A percentile compares a stretch with the other conserved stretches of the same genome.
Evolutionary conservation across 441 rosid genomes (phyloP).

Genomic region (Kokia cookei): DNA sequence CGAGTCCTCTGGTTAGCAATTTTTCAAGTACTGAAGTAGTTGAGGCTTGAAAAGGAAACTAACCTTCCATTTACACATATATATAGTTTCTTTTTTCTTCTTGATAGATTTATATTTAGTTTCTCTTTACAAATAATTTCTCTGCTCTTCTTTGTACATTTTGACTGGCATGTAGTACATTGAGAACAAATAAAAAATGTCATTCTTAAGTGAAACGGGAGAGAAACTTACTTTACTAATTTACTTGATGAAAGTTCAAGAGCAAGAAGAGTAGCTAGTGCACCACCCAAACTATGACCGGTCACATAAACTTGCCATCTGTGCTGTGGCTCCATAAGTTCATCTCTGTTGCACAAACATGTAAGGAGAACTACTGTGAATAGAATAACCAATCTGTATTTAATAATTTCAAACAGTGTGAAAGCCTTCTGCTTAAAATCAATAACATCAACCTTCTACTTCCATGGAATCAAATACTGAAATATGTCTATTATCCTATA

Average conservation of each 20-base stretch:
- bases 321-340: constrained; percentile 33
- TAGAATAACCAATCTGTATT: not conserved
- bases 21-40: not conserved
- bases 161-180: not conserved
- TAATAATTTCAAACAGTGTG: not conserved
- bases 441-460: not conserved
- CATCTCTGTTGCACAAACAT: constrained; percentile 43
- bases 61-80: not conserved
- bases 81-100: not conserved
- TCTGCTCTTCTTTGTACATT: not conserved
- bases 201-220: not conserved
- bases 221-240: constrained; percentile 63
- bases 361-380: not conserved
- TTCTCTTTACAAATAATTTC: not conserved
- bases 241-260: constrained; percentile 93
- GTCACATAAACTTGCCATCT: constrained; percentile 91
- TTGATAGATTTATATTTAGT: not conserved
- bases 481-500: not conserved
- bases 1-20: not conserved
- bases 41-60: not conserved
- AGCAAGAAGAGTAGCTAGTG: constrained; percentile 85
- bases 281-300: constrained; percentile 99
- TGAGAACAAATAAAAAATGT: not conserved
- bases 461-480: not conserved
- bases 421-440: not conserved